Evolutionary conservation across 345 rosid species (phyloP).

Genomic region (Gossypium mustelinum): DNA sequence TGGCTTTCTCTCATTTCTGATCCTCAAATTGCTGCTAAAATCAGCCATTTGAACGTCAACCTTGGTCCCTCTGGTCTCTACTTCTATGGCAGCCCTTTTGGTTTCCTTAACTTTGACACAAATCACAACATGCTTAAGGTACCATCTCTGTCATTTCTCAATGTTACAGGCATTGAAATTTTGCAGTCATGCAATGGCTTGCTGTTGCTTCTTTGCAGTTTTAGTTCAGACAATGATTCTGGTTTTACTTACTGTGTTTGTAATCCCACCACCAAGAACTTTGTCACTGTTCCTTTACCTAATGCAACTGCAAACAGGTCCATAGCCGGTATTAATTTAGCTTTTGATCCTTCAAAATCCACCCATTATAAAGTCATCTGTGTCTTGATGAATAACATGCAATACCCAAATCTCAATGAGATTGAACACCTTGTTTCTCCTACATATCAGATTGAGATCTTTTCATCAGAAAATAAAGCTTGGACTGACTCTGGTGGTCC

Average conservation of each 20-base stretch:
- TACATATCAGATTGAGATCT: conserved; percentile 5
- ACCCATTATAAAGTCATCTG: neutral
- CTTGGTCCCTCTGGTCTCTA: conserved; percentile 11
- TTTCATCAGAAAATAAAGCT: neutral
- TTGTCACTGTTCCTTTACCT: conserved; percentile 2
- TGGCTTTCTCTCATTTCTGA: neutral
- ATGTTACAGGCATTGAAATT: conserved; percentile 3
- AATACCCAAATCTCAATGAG: neutral
- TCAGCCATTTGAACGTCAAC: neutral
- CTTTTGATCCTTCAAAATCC: conserved; percentile 7
- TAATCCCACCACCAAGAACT: conserved; percentile 10
- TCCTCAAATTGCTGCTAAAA: neutral
- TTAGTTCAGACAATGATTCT: neutral
- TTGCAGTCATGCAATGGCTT: conserved; percentile 9
- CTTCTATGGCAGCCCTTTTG: conserved; percentile 7
- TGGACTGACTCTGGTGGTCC: neutral
- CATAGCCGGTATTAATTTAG: neutral
- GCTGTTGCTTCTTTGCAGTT: conserved; percentile 1
- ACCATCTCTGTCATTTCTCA: conserved; percentile 9
- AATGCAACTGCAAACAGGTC: conserved; percentile 8
- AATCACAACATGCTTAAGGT: neutral
- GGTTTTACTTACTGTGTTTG: conserved; percentile 8
- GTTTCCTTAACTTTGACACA: conserved; percentile 3
- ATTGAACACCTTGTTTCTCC: neutral
- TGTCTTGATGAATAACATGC: neutral